Evolutionary conservation across 2,329 filamentous ascomycete species (phyloP).

Genomic region (Pseudocercospora fijiensis): DNA sequence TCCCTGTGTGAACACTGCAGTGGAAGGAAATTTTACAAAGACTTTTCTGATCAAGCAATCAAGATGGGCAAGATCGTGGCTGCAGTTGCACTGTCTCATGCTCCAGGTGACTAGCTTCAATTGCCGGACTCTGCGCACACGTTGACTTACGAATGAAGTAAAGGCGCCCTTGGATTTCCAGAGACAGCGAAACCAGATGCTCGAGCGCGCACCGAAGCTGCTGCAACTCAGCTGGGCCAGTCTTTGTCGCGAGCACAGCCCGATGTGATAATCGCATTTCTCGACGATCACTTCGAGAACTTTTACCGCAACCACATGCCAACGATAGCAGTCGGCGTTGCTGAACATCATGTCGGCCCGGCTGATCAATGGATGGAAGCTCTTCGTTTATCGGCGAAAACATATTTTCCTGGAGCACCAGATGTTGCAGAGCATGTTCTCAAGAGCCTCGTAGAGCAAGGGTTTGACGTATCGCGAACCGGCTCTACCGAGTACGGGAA

Average conservation of each 20-base stretch:
- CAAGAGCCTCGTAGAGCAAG: not conserved
- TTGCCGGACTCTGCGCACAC: not conserved
- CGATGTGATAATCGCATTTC: not conserved
- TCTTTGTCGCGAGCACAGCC: not conserved
- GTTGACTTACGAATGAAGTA: not conserved
- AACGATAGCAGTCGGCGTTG: not conserved
- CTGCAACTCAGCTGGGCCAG: not conserved
- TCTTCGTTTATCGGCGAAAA: not conserved
- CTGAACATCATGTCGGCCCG: not conserved
- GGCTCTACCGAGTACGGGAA: not conserved
- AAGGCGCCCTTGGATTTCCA: not conserved
- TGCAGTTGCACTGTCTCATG: not conserved
- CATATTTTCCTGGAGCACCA: not conserved
- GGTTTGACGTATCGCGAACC: not conserved
- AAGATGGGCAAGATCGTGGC: conserved; percentile 1
- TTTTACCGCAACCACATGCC: conserved; percentile 4
- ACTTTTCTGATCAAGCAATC: not conserved
- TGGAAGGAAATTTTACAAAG: not conserved
- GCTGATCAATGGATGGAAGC: conserved; percentile 2
- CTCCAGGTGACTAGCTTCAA: not conserved
- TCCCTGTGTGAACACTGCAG: not conserved
- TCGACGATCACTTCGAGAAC: conserved; percentile 3
- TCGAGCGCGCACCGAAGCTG: not conserved
- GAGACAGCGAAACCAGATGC: not conserved
- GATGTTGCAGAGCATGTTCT: not conserved